These are phyloP conservation scores for Podospora sp. DNA, from an alignment of 495 filamentous ascomycete species.

Conservation along the genomic window DNA sequence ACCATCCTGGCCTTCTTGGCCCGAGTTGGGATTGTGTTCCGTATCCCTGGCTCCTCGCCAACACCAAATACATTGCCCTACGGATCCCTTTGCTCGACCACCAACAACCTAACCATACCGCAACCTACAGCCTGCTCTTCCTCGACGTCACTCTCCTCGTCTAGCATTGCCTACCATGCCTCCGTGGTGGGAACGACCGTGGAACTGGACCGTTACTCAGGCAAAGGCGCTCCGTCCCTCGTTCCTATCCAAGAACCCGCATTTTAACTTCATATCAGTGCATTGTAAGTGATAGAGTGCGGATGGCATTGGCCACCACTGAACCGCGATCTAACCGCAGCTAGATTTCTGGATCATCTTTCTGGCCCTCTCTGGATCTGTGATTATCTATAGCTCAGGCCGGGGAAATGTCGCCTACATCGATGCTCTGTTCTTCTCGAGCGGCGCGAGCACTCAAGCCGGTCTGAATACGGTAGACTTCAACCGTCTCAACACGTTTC, in stretches of 20 bases:
- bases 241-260: conserved; percentile 56
- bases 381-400: conserved; percentile 68
- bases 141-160: background rate
- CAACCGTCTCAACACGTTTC: conserved; percentile 75
- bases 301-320: background rate
- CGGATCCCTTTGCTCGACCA: background rate
- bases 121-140: background rate
- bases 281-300: conserved; percentile 64
- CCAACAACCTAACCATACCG: background rate
- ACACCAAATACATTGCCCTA: background rate
- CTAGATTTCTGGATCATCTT: conserved; percentile 78
- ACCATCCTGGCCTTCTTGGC: background rate
- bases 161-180: conserved; percentile 23
- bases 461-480: conserved; percentile 59
- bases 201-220: conserved; percentile 37
- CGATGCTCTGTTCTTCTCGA: conserved; percentile 85
- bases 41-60: background rate
- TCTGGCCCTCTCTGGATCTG: conserved; percentile 67
- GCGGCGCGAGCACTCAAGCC: conserved; percentile 83
- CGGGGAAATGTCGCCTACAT: conserved; percentile 68
- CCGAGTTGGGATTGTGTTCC: background rate
- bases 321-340: conserved; percentile 9
- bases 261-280: conserved; percentile 81
- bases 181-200: conserved; percentile 17
- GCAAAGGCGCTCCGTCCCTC: conserved; percentile 51